Evolutionary conservation across 2,329 filamentous ascomycete species (phyloP), one percentile per base, ranked within the genome.

Genomic region (Myotisia sp.): DNA sequence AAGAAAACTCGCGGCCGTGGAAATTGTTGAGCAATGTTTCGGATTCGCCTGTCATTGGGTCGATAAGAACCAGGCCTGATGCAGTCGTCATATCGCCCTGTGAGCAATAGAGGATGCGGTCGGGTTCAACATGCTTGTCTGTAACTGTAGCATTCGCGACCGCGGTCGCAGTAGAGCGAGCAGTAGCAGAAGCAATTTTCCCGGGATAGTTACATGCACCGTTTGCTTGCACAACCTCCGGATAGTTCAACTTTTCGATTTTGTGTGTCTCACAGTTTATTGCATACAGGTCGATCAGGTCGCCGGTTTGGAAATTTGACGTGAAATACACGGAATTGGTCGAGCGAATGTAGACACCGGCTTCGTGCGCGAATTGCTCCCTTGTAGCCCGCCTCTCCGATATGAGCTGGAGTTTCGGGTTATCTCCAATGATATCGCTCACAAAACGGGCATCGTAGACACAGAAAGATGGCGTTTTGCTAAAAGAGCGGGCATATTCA

Each of bases 361-460:
- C 65, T 47, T 69, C 66, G 40, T 70, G 65, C 1, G 64, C 65
- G 33, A 68, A 68, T 0, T 63, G 58, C 26, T 64, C 59, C 3
- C 47, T 44, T 20, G 49, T 42, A 31, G 59, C 55, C 38, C 62
- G 52, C 17, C 39, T 29, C 13, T 36, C 29, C 14, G 53, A 43
- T 2, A 65, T 42, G 2, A 62, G 39, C 8, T 62, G 50, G 1
- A 65, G 39, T 7, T 42, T 47, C 3, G 60, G 58, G 2, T 38
- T 36, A 3, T 38, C n/a, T 2, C 62, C 62, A 17, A 59, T 48
- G 10, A 64, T 47, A 35, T 50, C 36, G 16, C 22, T 26, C 6
- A 27, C 24, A 20, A 52, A 52, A 7, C 30, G 36, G 5, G 39
- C 29, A 33, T 48, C 37, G 31, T 50, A 41, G 33, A 28, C 34